Evolutionary conservation across 129 eudicot genomes (phyloP).

Genomic region (Erigeron canadensis): DNA sequence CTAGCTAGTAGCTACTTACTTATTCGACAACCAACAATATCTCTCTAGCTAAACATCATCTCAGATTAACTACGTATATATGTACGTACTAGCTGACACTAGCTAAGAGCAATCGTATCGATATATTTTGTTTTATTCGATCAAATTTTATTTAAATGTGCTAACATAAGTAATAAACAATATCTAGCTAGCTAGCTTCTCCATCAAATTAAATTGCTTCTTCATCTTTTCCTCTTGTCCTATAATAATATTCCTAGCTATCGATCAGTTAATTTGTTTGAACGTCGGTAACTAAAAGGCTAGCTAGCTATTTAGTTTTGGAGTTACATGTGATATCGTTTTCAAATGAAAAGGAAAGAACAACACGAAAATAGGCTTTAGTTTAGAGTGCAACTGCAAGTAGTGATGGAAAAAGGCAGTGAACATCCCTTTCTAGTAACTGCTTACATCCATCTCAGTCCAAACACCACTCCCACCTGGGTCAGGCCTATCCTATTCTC

Average conservation of each 20-base stretch:
- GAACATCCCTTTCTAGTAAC: slow-evolving; percentile 32
- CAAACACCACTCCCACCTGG: slow-evolving; percentile 28
- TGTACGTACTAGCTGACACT: too few relatives aligned
- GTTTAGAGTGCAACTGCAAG: slow-evolving; percentile 27
- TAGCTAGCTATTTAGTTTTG: slow-evolving; percentile 8
- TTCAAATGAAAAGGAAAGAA: slow-evolving; percentile 31
- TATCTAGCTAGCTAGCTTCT: too few relatives aligned
- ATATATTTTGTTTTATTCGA: too few relatives aligned
- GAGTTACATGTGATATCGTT: slow-evolving; percentile 14
- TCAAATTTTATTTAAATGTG: too few relatives aligned
- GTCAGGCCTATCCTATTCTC: slow-evolving; percentile 10
- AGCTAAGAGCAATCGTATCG: too few relatives aligned
- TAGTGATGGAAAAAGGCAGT: slow-evolving; percentile 31
- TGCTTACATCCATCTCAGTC: slow-evolving; percentile 20
- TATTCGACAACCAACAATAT: too few relatives aligned
- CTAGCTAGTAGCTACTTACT: too few relatives aligned
- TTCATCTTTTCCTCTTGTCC: neutral
- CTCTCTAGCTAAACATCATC: too few relatives aligned
- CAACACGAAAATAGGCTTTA: slow-evolving; percentile 35
- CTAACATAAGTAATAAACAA: too few relatives aligned
- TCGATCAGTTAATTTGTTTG: neutral
- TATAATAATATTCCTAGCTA: neutral
- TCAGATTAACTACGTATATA: too few relatives aligned
- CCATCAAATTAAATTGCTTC: neutral
- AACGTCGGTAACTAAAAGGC: neutral